Evolutionary conservation across 805 yeast genomes (phyloP).

Genomic region (Saccharomycopsis babjevae): DNA sequence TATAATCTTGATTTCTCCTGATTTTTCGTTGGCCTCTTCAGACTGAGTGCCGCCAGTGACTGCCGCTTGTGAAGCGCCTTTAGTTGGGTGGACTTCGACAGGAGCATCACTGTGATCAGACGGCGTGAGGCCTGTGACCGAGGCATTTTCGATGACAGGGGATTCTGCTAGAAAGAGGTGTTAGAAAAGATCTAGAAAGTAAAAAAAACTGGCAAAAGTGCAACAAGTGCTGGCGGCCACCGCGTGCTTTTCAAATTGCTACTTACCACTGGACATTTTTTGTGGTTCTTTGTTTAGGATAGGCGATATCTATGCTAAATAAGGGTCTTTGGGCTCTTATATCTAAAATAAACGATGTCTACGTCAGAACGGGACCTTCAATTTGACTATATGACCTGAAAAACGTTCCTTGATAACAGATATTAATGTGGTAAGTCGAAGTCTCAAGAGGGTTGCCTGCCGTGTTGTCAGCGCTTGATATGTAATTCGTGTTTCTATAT

Average conservation of each 20-base stretch:
- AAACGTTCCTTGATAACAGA: too few species aligned
- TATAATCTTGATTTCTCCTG: conserved; percentile 47
- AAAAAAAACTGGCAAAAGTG: not conserved
- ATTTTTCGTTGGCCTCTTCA: not conserved
- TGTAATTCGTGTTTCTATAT: not conserved
- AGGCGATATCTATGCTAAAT: too few species aligned
- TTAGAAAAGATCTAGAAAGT: not conserved
- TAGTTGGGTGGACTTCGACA: not conserved
- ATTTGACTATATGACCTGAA: too few species aligned
- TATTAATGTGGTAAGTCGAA: too few species aligned
- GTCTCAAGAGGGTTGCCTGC: not conserved
- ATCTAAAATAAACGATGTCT: too few species aligned
- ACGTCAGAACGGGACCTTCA: too few species aligned
- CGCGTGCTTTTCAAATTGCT: too few species aligned
- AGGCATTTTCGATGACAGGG: not conserved
- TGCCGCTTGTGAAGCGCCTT: not conserved
- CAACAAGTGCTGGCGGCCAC: too few species aligned
- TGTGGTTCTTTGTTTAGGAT: too few species aligned
- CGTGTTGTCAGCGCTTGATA: not conserved
- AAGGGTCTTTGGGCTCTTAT: too few species aligned
- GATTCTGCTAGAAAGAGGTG: not conserved
- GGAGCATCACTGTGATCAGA: not conserved
- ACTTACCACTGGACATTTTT: too few species aligned
- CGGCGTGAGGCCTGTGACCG: not conserved
- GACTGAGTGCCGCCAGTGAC: not conserved